Conservation (phyloP, 805 yeast species). For the Myxozyma lipomycoides region DNA sequence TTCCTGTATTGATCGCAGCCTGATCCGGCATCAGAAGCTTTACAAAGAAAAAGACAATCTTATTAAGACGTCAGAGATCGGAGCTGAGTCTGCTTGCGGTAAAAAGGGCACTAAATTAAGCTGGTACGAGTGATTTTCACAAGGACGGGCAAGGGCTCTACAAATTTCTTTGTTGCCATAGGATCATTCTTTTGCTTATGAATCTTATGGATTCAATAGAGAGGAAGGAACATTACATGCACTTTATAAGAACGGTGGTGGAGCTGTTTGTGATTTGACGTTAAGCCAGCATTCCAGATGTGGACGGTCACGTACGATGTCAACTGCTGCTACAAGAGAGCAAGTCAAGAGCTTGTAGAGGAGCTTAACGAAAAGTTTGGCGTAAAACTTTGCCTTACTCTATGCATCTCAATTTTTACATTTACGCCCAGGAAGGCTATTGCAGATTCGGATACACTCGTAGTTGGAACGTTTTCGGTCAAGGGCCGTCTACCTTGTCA, state of each 20-base stretch:
- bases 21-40: too few relatives aligned
- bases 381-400: neutral
- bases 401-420: neutral
- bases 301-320: neutral
- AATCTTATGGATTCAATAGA: neutral
- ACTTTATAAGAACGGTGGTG: neutral
- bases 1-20: too few relatives aligned
- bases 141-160: too few relatives aligned
- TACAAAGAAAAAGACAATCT: too few relatives aligned
- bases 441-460: neutral
- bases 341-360: neutral
- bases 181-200: neutral
- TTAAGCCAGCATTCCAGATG: neutral
- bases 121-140: too few relatives aligned
- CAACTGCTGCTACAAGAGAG: neutral
- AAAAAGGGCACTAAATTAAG: too few relatives aligned
- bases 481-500: neutral
- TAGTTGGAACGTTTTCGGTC: neutral
- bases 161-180: neutral
- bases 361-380: neutral
- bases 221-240: neutral
- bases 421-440: neutral
- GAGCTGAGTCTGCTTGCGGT: too few relatives aligned
- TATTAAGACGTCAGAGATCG: too few relatives aligned
- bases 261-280: neutral